These are phyloP conservation scores for Puccinia hordei DNA, from an alignment of 1,284 basidiomycete species.

Conservation along the genomic window DNA sequence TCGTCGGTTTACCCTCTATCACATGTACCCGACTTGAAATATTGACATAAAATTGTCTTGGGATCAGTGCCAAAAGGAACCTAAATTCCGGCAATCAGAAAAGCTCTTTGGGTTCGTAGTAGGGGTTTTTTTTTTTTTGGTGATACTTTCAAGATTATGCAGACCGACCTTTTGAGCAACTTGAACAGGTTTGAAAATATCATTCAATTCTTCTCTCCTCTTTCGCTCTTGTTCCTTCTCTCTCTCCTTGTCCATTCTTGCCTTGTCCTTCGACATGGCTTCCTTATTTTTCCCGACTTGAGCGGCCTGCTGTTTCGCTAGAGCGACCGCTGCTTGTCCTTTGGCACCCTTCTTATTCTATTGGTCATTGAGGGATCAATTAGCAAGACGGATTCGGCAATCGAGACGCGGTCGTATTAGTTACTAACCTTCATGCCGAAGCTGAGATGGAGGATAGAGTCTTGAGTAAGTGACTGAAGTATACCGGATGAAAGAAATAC, in stretches of 20 bases:
- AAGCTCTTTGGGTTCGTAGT: neutral
- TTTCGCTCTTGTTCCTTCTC: slow-evolving; percentile 83
- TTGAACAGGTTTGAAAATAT: slow-evolving; percentile 62
- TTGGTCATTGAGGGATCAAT: slow-evolving; percentile 61
- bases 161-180: slow-evolving; percentile 57
- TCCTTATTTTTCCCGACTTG: slow-evolving; percentile 76
- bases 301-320: slow-evolving; percentile 72
- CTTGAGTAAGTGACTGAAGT: neutral
- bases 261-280: slow-evolving; percentile 58
- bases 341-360: slow-evolving; percentile 92
- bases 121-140: no score
- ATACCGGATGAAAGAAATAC: neutral
- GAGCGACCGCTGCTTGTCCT: slow-evolving; percentile 80
- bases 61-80: slow-evolving; percentile 54
- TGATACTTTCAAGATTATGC: neutral
- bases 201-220: slow-evolving; percentile 80
- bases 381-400: neutral
- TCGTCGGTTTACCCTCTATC: slow-evolving; percentile 56
- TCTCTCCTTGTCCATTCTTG: slow-evolving; percentile 71
- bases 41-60: slow-evolving; percentile 58
- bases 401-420: neutral
- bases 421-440: slow-evolving; percentile 48
- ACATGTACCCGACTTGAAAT: slow-evolving; percentile 58
- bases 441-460: neutral
- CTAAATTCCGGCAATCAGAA: slow-evolving; percentile 6